Conservation (phyloP, 345 rosid genomes). For the Luvunga scandens region DNA sequence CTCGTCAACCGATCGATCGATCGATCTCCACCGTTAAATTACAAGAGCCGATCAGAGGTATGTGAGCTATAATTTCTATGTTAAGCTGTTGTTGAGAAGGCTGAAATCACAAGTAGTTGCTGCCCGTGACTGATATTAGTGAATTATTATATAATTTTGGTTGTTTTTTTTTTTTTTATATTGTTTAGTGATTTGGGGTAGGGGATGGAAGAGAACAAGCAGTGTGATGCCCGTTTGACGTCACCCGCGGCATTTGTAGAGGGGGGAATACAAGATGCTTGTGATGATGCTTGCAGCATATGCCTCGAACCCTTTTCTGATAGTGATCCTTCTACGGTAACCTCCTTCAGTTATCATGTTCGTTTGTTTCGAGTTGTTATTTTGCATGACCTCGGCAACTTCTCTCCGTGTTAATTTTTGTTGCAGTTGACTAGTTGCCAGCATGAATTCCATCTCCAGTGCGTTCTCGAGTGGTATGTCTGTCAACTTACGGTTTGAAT, state of each 20-base stretch:
- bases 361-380: background rate
- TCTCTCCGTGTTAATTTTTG: background rate
- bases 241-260: conserved; percentile 96
- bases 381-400: background rate
- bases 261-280: conserved; percentile 95
- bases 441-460: conserved; percentile 98
- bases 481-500: background rate
- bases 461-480: conserved; percentile 90
- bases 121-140: too few relatives aligned
- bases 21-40: too few relatives aligned
- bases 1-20: too few relatives aligned
- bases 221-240: conserved; percentile 61
- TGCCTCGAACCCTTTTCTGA: conserved; percentile 87
- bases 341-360: background rate
- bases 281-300: conserved; percentile 98
- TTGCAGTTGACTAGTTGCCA: conserved; percentile 82
- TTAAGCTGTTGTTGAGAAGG: too few relatives aligned
- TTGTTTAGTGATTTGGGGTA: conserved; percentile 26
- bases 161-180: too few relatives aligned
- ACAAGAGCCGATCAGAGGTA: too few relatives aligned
- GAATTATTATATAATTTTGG: too few relatives aligned
- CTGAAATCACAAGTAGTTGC: too few relatives aligned
- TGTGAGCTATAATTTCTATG: too few relatives aligned
- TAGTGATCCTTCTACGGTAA: conserved; percentile 84
- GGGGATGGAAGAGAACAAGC: conserved; percentile 38